phyloP scores from a whole-genome alignment of 116 monocot species.

The Cymodocea nodosa region DNA sequence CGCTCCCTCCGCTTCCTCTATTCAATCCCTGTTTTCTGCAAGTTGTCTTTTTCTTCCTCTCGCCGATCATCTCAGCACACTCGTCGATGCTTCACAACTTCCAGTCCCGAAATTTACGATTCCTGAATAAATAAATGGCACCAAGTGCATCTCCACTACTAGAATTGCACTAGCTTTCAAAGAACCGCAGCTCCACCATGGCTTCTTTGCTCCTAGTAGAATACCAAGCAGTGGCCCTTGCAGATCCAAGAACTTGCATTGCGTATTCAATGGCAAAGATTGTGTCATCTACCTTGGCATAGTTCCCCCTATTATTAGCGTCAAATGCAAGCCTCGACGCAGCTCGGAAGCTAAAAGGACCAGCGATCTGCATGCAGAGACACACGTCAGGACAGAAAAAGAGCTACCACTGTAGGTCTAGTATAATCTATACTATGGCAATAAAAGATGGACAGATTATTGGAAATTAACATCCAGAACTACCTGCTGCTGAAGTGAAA shows the following conservation, averaged over 20 bases:
- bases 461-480: not conserved
- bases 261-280: conserved; percentile 81
- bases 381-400: not conserved
- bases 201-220: conserved; percentile 57
- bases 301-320: conserved; percentile 10
- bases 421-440: too few species aligned
- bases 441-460: not conserved
- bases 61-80: too few species aligned
- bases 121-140: too few species aligned
- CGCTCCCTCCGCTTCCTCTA: too few species aligned
- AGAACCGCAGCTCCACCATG: conserved; percentile 93
- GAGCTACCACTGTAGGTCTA: not conserved
- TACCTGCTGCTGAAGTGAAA: conserved; percentile 97
- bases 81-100: too few species aligned
- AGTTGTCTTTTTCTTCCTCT: too few species aligned
- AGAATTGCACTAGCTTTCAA: conserved; percentile 39
- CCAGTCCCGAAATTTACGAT: too few species aligned
- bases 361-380: conserved; percentile 36
- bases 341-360: conserved; percentile 69
- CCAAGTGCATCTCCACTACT: not conserved
- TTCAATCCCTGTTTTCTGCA: too few species aligned
- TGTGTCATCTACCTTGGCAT: conserved; percentile 27
- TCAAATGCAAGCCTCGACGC: conserved; percentile 55
- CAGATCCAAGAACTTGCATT: conserved; percentile 83
- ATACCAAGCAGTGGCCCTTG: conserved; percentile 83